Percentiles rank a stretch among this genome's conserved stretches.
Evolutionary conservation across 2,329 filamentous ascomycete species (phyloP).

Genomic region (Acrodontium crateriforme): DNA sequence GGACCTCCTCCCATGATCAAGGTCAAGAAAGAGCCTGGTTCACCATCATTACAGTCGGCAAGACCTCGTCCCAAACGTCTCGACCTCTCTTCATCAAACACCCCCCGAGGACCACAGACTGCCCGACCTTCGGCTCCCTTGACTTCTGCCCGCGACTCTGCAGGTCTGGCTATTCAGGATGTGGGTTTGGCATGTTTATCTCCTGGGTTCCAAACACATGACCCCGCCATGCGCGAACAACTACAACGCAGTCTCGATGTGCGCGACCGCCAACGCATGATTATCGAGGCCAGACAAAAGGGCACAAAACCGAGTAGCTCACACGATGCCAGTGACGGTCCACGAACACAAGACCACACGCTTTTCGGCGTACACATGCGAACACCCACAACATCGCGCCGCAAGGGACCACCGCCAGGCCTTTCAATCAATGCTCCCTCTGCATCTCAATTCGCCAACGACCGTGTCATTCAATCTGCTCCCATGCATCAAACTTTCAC

Average conservation of each 20-base stretch:
- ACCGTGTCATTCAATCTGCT: constrained; percentile 92
- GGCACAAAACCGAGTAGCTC: constrained; percentile 48
- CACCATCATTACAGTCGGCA: constrained; percentile 61
- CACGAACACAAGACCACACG: constrained; percentile 24
- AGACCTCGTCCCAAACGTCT: constrained; percentile 64
- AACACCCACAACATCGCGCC: constrained; percentile 58
- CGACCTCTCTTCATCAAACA: constrained; percentile 50
- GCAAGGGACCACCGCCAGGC: constrained; percentile 69
- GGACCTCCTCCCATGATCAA: constrained; percentile 60
- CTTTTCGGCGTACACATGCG: constrained; percentile 39
- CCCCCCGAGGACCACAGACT: constrained; percentile 25
- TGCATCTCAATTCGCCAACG: constrained; percentile 80
- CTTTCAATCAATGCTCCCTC: constrained; percentile 91
- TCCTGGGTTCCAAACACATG: constrained; percentile 88
- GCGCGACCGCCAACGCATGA: constrained; percentile 81
- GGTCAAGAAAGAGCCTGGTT: constrained; percentile 91
- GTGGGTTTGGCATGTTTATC: constrained; percentile 89
- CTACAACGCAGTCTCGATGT: constrained; percentile 88
- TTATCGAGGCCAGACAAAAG: constrained; percentile 88
- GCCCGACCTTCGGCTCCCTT: constrained; percentile 53
- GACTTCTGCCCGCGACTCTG: constrained; percentile 61
- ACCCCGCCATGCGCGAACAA: constrained; percentile 93
- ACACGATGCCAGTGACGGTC: constrained; percentile 16
- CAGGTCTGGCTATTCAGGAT: constrained; percentile 69
- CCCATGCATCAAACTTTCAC: constrained; percentile 93